phyloP scores from a whole-genome alignment of 306 rosid genomes.

The Phaseolus lunatus region DNA sequence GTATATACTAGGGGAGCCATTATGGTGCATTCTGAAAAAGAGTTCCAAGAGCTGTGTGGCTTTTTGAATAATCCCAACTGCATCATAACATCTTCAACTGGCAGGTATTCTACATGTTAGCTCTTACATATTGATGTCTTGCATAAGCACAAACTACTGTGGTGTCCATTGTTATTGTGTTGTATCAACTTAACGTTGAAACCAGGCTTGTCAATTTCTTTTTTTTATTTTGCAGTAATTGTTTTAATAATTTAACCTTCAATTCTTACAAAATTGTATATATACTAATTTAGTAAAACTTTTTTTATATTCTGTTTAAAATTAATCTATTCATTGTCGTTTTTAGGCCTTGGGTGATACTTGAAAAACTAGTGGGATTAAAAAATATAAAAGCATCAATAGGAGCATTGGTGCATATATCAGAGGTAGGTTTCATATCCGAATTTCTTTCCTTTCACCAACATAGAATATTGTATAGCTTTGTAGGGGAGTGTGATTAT shows the following conservation, averaged over 20 bases:
- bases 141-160: neutral
- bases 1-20: slow-evolving; percentile 59
- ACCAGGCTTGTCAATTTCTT: slow-evolving; percentile 13
- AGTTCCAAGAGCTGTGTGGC: slow-evolving; percentile 51
- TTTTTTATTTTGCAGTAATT: neutral
- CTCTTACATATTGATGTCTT: slow-evolving; percentile 18
- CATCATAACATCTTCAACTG: slow-evolving; percentile 65
- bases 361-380: slow-evolving; percentile 50
- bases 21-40: slow-evolving; percentile 50
- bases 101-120: slow-evolving; percentile 60
- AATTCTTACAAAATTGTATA: slow-evolving; percentile 14
- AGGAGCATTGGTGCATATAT: slow-evolving; percentile 48
- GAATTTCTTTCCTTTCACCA: slow-evolving; percentile 3
- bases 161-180: neutral
- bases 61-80: slow-evolving; percentile 65
- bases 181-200: neutral
- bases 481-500: slow-evolving; percentile 6
- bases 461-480: slow-evolving; percentile 25
- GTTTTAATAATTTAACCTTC: slow-evolving; percentile 12
- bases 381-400: slow-evolving; percentile 50
- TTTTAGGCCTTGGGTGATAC: slow-evolving; percentile 87
- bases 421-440: slow-evolving; percentile 55
- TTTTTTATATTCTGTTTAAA: slow-evolving; percentile 21
- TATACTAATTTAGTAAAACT: slow-evolving; percentile 7
- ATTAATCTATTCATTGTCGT: slow-evolving; percentile 34